Conservation (phyloP, 176 grass and related monocot genomes). For the Echinochloa phyllopogon region DNA sequence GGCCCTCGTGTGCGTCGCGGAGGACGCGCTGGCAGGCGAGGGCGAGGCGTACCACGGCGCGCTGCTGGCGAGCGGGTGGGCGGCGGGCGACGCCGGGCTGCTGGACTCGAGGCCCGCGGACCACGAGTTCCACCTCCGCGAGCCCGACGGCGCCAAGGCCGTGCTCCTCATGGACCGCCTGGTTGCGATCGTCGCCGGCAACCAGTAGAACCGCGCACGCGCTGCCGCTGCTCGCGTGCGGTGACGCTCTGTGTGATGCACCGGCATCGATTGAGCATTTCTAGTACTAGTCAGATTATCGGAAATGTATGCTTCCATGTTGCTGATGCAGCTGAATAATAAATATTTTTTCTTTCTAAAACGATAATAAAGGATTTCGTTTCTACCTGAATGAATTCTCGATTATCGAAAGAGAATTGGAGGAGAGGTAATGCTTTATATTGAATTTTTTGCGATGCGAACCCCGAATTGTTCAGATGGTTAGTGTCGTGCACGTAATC, state of each 20-base stretch:
- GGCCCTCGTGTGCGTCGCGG: slow-evolving; percentile 30
- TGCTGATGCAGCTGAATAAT: neutral
- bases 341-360: too few relatives aligned
- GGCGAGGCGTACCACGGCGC: slow-evolving; percentile 34
- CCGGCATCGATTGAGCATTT: neutral
- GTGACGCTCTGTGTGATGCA: neutral
- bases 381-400: neutral
- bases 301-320: neutral
- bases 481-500: neutral
- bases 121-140: slow-evolving; percentile 45
- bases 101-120: slow-evolving; percentile 31
- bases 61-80: slow-evolving; percentile 46
- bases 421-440: neutral
- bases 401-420: neutral
- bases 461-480: neutral
- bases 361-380: too few relatives aligned
- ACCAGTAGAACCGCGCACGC: neutral
- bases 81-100: neutral
- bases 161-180: slow-evolving; percentile 31
- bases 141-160: slow-evolving; percentile 33
- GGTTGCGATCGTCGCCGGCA: slow-evolving; percentile 5
- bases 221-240: too few relatives aligned
- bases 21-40: slow-evolving; percentile 20
- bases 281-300: neutral
- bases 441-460: neutral